These are phyloP conservation scores for Groenewaldozyma sp. DNA, from an alignment of 1,139 yeast species.

Conservation along the genomic window DNA sequence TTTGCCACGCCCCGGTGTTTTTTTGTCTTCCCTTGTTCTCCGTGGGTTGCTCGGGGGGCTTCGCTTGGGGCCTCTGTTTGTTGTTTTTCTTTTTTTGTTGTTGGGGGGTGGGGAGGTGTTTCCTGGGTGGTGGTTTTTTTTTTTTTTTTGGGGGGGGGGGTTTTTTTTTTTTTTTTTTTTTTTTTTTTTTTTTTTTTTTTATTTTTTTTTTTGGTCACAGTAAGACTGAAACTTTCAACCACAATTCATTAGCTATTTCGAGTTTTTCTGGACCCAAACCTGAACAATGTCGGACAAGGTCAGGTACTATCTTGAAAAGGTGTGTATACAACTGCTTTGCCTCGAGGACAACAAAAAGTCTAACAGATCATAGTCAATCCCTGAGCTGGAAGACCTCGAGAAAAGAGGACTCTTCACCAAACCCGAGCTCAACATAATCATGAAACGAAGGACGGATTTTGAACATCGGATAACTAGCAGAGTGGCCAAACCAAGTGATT, in stretches of 20 bases:
- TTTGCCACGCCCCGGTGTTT: too few relatives aligned
- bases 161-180: too few relatives aligned
- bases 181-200: neutral
- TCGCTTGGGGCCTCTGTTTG: neutral
- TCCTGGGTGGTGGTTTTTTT: too few relatives aligned
- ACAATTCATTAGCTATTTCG: neutral
- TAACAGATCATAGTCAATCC: slow-evolving; percentile 43
- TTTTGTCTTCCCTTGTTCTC: too few relatives aligned
- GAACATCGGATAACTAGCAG: slow-evolving; percentile 86
- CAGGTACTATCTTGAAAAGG: slow-evolving; percentile 65
- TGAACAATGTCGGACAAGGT: slow-evolving; percentile 59
- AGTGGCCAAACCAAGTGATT: slow-evolving; percentile 73
- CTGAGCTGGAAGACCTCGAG: slow-evolving; percentile 84
- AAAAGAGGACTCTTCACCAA: slow-evolving; percentile 61
- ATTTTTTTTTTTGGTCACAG: slow-evolving; percentile 1
- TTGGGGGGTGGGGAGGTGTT: too few relatives aligned
- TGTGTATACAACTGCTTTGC: slow-evolving; percentile 2
- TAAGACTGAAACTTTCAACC: slow-evolving; percentile 3
- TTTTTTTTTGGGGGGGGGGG: too few relatives aligned
- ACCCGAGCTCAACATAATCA: slow-evolving; percentile 72
- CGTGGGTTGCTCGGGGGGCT: too few relatives aligned
- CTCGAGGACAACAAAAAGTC: neutral
- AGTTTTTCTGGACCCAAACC: slow-evolving; percentile 4
- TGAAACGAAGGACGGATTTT: slow-evolving; percentile 91
- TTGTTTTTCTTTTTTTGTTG: neutral